Evolutionary conservation across 805 yeast genomes (phyloP).

Genomic region (Teunomyces gatunensis): DNA sequence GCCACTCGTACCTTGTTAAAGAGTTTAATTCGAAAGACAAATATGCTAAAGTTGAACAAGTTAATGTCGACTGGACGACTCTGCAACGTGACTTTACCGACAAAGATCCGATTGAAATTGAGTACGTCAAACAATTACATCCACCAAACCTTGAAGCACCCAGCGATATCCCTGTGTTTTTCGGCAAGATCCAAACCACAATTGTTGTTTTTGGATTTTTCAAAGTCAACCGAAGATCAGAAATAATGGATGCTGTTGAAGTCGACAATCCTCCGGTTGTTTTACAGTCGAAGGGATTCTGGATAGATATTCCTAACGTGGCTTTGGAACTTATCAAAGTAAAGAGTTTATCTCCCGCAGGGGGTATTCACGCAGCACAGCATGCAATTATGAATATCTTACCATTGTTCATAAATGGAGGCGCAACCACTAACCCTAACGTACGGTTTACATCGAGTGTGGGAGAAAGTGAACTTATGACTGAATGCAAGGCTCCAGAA

Average conservation of each 20-base stretch:
- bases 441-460: conserved; percentile 26
- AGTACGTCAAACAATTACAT: conserved; percentile 54
- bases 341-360: conserved; percentile 71
- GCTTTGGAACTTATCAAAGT: conserved; percentile 57
- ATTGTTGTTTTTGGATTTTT: conserved; percentile 89
- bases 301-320: conserved; percentile 81
- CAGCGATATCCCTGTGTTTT: conserved; percentile 58
- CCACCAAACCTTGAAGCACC: conserved; percentile 34
- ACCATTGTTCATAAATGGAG: conserved; percentile 70
- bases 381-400: conserved; percentile 82
- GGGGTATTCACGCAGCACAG: conserved; percentile 95
- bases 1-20: conserved; percentile 79
- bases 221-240: conserved; percentile 71
- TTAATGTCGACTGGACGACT: conserved; percentile 92
- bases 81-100: conserved; percentile 90
- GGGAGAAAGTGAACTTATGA: conserved; percentile 60
- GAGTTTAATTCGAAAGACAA: conserved; percentile 79
- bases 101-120: conserved; percentile 81
- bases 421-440: conserved; percentile 48
- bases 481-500: conserved; percentile 97
- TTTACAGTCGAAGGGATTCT: conserved; percentile 72
- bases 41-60: conserved; percentile 82
- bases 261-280: conserved; percentile 83
- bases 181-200: conserved; percentile 71
- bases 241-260: conserved; percentile 90